Evolutionary conservation across 192 early-diverging fungal species (phyloP).

Genomic region (Phycomyces nitens): DNA sequence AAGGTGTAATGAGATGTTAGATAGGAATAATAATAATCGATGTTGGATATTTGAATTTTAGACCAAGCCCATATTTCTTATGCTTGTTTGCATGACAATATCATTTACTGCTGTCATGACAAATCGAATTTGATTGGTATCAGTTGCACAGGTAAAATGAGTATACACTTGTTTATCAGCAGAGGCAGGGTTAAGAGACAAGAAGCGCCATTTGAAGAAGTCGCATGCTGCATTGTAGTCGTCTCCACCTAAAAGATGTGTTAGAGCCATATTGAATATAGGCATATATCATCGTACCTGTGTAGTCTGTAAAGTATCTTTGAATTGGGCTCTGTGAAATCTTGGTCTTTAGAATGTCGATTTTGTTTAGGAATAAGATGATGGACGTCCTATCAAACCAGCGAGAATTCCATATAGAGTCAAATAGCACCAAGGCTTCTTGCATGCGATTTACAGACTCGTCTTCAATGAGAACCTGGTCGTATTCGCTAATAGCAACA

Average conservation of each 20-base stretch:
- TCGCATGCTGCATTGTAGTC: conserved; percentile 71
- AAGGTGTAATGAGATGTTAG: not conserved
- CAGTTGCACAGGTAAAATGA: conserved; percentile 83
- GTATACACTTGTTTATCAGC: conserved; percentile 81
- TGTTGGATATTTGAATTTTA: conserved; percentile 46
- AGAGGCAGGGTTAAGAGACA: conserved; percentile 67
- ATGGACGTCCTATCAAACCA: conserved; percentile 96
- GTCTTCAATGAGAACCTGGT: conserved; percentile 41
- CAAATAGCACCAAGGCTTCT: conserved; percentile 92
- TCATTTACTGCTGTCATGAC: conserved; percentile 88
- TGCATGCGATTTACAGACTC: conserved; percentile 91
- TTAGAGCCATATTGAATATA: too few relatives aligned
- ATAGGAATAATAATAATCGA: not conserved
- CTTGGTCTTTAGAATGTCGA: conserved; percentile 92
- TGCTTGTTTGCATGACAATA: conserved; percentile 82
- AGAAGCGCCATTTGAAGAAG: conserved; percentile 76
- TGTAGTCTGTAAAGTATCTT: conserved; percentile 88
- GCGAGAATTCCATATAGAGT: conserved; percentile 93
- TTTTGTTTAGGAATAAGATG: conserved; percentile 97
- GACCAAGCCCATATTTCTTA: conserved; percentile 72
- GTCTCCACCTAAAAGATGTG: conserved; percentile 44
- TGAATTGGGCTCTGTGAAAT: conserved; percentile 73
- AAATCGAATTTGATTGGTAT: conserved; percentile 82
- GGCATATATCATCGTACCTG: conserved; percentile 52
- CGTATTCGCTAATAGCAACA: conserved; percentile 40